These are phyloP conservation scores for Leavenworthia alabamica DNA, from an alignment of 345 rosid species.

Conservation along the genomic window DNA sequence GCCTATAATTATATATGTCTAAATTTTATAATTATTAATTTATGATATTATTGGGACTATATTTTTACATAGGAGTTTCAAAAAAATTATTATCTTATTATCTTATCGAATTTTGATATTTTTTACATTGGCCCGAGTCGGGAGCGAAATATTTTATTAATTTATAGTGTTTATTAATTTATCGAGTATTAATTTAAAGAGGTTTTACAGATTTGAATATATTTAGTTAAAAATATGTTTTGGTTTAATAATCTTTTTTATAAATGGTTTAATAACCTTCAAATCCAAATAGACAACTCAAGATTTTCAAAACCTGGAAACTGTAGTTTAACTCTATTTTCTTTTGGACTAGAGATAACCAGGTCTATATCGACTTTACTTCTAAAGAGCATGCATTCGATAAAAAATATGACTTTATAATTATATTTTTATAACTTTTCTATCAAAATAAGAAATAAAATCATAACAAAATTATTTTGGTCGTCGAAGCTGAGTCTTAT, in stretches of 20 bases:
- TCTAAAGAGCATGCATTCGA: neutral
- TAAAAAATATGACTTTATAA: neutral
- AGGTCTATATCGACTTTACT: neutral
- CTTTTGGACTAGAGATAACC: neutral
- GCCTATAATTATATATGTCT: no score
- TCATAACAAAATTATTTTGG: slow-evolving; percentile 4
- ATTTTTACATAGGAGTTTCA: no score
- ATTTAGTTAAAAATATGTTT: neutral
- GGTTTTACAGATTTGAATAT: neutral
- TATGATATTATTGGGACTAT: no score
- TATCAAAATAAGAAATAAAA: neutral
- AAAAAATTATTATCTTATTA: no score
- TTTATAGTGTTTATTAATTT: no score
- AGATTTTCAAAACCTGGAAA: neutral
- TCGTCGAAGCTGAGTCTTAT: neutral
- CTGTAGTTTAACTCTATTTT: neutral
- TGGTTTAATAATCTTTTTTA: no score
- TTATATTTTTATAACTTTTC: neutral
- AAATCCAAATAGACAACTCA: neutral
- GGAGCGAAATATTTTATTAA: no score
- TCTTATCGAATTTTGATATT: no score
- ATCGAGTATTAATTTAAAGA: no score
- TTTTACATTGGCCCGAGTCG: no score
- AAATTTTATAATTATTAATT: no score
- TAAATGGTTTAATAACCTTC: neutral